These are phyloP conservation scores for Pinus taeda DNA, from an alignment of 75 land plant species.

Conservation along the genomic window DNA sequence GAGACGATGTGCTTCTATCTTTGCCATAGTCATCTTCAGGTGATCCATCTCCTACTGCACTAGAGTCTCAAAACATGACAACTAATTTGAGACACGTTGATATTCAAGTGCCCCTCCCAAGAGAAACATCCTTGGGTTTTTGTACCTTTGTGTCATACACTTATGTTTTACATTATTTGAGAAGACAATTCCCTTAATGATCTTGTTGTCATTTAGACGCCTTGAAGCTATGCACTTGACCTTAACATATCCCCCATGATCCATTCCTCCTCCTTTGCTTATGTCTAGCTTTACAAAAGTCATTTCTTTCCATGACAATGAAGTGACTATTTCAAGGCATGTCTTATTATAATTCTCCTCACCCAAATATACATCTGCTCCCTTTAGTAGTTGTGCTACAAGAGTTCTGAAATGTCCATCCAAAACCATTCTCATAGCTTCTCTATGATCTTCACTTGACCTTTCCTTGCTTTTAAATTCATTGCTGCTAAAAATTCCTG, in stretches of 20 bases:
- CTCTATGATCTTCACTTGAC: constrained; percentile 43
- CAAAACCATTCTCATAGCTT: constrained; percentile 60
- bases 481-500: constrained; percentile 41
- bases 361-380: constrained; percentile 51
- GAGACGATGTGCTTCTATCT: constrained; percentile 68
- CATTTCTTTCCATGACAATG: constrained; percentile 89
- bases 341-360: constrained; percentile 50
- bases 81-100: constrained; percentile 43
- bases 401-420: constrained; percentile 72
- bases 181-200: constrained; percentile 90
- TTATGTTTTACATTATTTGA: constrained; percentile 91
- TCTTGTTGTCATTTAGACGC: constrained; percentile 60
- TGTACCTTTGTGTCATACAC: constrained; percentile 68
- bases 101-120: constrained; percentile 43
- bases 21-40: constrained; percentile 47
- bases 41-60: constrained; percentile 36
- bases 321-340: constrained; percentile 80
- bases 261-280: constrained; percentile 62
- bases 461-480: constrained; percentile 16
- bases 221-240: constrained; percentile 92
- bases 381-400: constrained; percentile 58
- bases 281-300: constrained; percentile 66
- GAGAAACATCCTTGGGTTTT: constrained; percentile 74
- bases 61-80: constrained; percentile 59
- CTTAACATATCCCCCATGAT: constrained; percentile 85